Evolutionary conservation across 768 basidiomycete genomes (phyloP).

Genomic region (Auriculariales sp.): DNA sequence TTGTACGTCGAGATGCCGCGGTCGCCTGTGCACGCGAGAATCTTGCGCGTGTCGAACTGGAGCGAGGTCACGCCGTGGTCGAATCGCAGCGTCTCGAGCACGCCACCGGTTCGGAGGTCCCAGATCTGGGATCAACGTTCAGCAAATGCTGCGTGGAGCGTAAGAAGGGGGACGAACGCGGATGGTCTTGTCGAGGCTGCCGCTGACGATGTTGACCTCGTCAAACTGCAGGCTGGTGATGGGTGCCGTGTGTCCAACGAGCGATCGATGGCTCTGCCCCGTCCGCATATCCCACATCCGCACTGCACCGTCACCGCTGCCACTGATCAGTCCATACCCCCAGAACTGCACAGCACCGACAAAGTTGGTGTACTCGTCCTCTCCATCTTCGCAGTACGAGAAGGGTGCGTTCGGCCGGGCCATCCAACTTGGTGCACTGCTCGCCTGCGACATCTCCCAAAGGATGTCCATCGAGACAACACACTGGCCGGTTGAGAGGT

Average conservation of each 20-base stretch:
- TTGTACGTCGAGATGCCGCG: slow-evolving; percentile 62
- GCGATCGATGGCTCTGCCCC: slow-evolving; percentile 86
- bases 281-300: slow-evolving; percentile 99
- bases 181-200: slow-evolving; percentile 86
- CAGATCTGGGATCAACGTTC: slow-evolving; percentile 50
- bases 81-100: slow-evolving; percentile 79
- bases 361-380: slow-evolving; percentile 93
- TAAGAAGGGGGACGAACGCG: slow-evolving; percentile 42
- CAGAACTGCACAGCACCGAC: slow-evolving; percentile 97
- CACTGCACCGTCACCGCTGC: slow-evolving; percentile 92
- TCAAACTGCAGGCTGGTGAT: slow-evolving; percentile 93
- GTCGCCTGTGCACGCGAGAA: slow-evolving; percentile 83
- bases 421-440: slow-evolving; percentile 45
- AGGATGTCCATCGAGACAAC: slow-evolving; percentile 99
- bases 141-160: slow-evolving; percentile 18
- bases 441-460: slow-evolving; percentile 72
- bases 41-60: slow-evolving; percentile 91
- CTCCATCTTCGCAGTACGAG: slow-evolving; percentile 47
- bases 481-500: slow-evolving; percentile 92
- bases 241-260: slow-evolving; percentile 84
- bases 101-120: slow-evolving; percentile 85
- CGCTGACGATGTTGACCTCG: slow-evolving; percentile 84
- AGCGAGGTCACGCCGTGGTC: slow-evolving; percentile 82
- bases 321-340: slow-evolving; percentile 95
- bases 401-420: slow-evolving; percentile 76